Base-by-base conservation (phyloP, 2,329 filamentous ascomycete genomes). In the Monosporascus sp. region DNA sequence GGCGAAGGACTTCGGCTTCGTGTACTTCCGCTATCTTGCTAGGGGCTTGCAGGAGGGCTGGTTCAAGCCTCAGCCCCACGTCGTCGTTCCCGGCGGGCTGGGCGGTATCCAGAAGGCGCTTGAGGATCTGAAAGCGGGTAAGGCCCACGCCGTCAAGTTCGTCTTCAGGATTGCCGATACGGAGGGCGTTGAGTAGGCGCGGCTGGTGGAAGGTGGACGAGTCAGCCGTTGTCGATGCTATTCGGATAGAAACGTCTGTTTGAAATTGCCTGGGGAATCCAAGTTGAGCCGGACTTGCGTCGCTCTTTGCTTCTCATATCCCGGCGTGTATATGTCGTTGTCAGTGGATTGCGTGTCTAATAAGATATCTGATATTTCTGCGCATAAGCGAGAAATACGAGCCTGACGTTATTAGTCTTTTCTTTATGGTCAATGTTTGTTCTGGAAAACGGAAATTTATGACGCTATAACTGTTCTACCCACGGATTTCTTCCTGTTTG, bases 141-240 rank as follows among this genome's bases (percentile, higher is more conserved):
- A 70, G 60, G 68, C 76, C 25, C 73, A 71, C 54, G 75, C 70
- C 14, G 64, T 71, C 35, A 79, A 78, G 64, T 68, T 77, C 27
- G 74, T 78, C 1, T 77, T 68, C 43, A 56, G 62, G 20, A 64
- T 68, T 48, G 60, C 60, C 4, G 65, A 67, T 5, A 68, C 65
- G 5, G 60, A 64, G 50, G 63, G 63, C 3, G 50, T 62, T 18
- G 51, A 49, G 41, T 15, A n/a, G 22, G 18, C 7, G 38, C 17
- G 7, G 9, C 38, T 8, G 38, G 38, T 3, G 9, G 38, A n/a
- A n/a, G 7, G 38, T 7, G 7, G 38, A 41, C 17, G 18, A n/a
- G 7, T 20, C 11, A 41, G 38, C 18, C 38, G 17, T 41, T 5
- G 18, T n/a, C 3, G 38, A 18, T n/a, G 18, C 18, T 41, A 20